Base-by-base conservation (phyloP, 1,284 basidiomycete genomes). In the Megacollybia platyphylla region DNA sequence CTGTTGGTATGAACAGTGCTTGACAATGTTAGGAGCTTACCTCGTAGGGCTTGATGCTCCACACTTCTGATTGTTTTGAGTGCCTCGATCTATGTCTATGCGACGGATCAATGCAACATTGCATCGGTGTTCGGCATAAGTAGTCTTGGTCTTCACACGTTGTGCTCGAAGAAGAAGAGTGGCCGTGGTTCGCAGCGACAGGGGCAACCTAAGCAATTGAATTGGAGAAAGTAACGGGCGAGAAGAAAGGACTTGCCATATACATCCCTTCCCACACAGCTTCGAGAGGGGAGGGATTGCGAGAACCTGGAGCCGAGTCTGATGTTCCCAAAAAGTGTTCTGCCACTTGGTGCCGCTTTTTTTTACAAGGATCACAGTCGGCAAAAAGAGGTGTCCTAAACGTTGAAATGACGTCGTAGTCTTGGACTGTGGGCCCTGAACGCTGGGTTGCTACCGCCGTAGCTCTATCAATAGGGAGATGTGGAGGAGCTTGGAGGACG, bases 181-280 rank as follows among this genome's bases (percentile, higher is more conserved):
- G 4, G 15, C 11, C 31, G 11, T 34, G 7, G 15, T 17, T 17
- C 4, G 31, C 20, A 10, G 15, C 20, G 11, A 17, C 20, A 43
- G 40, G 13, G 17, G 39, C 20, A 41, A 26, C 5, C 15, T 9
- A n/a, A 28, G 20, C 17, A 5, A 34, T 17, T 17, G 18, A 10
- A 40, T 34, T 17, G 36, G 31, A 34, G 5, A 17, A 34, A 34
- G 31, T 34, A 34, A 11, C 31, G 4, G 7, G 7, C 31, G 4
- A 34, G 10, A 11, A 34, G 31, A 15, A 11, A 34, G 30, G 36
- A 49, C 53, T 52, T 49, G 75, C 75, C 69, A 72, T 71, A 52
- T 66, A 71, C 40, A 59, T 62, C 1, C 75, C 75, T 55, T 76
- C 68, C 75, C 76, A 78, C 45, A 70, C 51, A 3, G 74, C 76